Base-by-base conservation (phyloP, 352 stramenopile species). In the Pythium phragmiticola region DNA sequence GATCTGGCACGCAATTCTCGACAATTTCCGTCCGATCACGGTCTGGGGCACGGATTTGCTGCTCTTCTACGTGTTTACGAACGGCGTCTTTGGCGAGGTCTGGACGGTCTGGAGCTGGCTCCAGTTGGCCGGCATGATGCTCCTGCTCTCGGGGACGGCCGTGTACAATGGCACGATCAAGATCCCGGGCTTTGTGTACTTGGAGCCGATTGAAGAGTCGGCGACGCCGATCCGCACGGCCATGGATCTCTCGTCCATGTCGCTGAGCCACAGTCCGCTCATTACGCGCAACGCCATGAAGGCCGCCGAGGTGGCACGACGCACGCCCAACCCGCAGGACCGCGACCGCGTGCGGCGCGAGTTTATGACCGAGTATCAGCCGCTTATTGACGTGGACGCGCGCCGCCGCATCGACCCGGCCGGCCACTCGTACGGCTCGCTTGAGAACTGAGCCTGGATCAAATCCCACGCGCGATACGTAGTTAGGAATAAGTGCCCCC, bases 1-100 rank as follows among this genome's bases (percentile, higher is more conserved):
- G 43, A 96, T 99, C 50, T 99, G 96, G 96, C 96, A 99, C 80
- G 97, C 96, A 33, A 99, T 99, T 72, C 75, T 99, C 13, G 96
- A 99, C 83, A 99, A 99, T 70, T 99, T 99, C 77, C 84, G 95
- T 37, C 94, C 95, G 11, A 98, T 99, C 65, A 98, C 93, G 11
- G 94, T 99, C 13, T 99, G 97, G 95, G 82, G 74, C 19, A 90
- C 82, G 14, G 97, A 99, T 78, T 77, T 99, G 23, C 70, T 98
- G 58, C 96, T 99, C 28, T 99, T 97, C 69, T 99, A 99, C 80
- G 70, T 92, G 54, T 96, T 99, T 69, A 97, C 89, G 19, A 76
- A 77, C 52, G 82, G 84, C 13, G 46, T 75, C 26, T 98, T 98
- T 71, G 97, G 97, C 61, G 97, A 99, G 62, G 71, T 82, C 14